phyloP scores from a whole-genome alignment of 2,329 filamentous ascomycete species.

The Cyphellophora europaea region DNA sequence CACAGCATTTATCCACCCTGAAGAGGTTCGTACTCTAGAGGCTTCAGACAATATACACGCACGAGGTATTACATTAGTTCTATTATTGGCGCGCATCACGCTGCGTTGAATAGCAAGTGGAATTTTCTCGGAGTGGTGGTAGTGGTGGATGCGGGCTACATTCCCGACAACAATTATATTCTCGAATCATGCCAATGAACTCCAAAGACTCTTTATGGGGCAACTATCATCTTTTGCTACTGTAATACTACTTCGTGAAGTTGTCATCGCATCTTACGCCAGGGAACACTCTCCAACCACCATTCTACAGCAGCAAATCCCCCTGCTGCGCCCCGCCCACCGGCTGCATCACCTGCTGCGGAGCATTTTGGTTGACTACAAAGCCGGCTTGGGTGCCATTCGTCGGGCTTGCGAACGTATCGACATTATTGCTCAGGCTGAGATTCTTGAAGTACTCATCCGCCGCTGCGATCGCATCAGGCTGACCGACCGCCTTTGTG shows the following conservation, averaged over 20 bases:
- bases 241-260: not conserved
- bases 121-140: too few relatives aligned
- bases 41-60: too few relatives aligned
- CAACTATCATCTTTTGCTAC: not conserved
- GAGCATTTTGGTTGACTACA: conserved; percentile 74
- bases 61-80: too few relatives aligned
- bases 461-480: conserved; percentile 71
- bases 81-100: too few relatives aligned
- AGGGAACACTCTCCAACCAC: not conserved
- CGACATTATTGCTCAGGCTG: conserved; percentile 52
- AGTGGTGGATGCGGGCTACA: too few relatives aligned
- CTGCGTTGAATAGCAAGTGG: too few relatives aligned
- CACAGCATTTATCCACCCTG: too few relatives aligned
- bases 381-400: conserved; percentile 30
- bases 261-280: not conserved
- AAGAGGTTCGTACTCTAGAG: too few relatives aligned
- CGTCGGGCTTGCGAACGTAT: conserved; percentile 33
- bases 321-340: conserved; percentile 42
- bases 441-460: conserved; percentile 82
- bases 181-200: too few relatives aligned
- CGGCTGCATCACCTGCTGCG: conserved; percentile 65
- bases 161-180: too few relatives aligned
- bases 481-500: conserved; percentile 33
- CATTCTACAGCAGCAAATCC: conserved; percentile 15
- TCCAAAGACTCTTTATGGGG: too few relatives aligned